Base-by-base conservation (phyloP, 1,284 basidiomycete genomes). In the Ustilago trichophora region DNA sequence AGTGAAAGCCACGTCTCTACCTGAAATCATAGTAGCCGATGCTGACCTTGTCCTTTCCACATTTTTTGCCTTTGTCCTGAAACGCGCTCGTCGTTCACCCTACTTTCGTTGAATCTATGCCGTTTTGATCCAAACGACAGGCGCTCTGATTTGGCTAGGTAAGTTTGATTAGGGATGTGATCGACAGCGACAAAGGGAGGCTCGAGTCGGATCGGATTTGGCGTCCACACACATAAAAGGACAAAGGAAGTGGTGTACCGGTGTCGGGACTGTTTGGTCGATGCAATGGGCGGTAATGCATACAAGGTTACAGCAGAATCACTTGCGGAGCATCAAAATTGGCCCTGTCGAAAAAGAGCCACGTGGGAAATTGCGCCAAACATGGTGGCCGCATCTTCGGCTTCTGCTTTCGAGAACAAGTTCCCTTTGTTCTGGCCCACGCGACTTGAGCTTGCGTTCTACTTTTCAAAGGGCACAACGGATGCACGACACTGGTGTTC, bases 101-200 rank as follows among this genome's bases (percentile, higher is more conserved):
- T n/a, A n/a, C n/a, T n/a, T n/a, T 33, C 31, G 7, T 31, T 29
- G 24, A 12, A 6, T 37, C 9, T 26, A 24, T 19, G 21, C 6
- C 24, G 4, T 33, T 19, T 3, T 6, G 3, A n/a, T n/a, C 24
- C n/a, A 18, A n/a, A 21, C 12, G 0, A 29, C 26, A 72, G 73
- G 35, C 71, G 73, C 8, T 75, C 73, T 13, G 73, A 75, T 37
- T 40, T 75, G 36, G 67, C 70, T 42, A 44, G 73, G 71, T 73
- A 46, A 55, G 71, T 70, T 29, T 29, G 3, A 18, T 21, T 21
- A 5, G 2, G 4, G 6, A 4, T 26, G 11, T 13, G 8, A 7
- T 9, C n/a, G 8, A 9, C 33, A 37, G 32, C 13, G 16, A 44
- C 36, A 46, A 51, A 50, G 35, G 46, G 34, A 31, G 10, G 19